phyloP scores from a whole-genome alignment of 257 asterid genomes.

The Salvia splendens region DNA sequence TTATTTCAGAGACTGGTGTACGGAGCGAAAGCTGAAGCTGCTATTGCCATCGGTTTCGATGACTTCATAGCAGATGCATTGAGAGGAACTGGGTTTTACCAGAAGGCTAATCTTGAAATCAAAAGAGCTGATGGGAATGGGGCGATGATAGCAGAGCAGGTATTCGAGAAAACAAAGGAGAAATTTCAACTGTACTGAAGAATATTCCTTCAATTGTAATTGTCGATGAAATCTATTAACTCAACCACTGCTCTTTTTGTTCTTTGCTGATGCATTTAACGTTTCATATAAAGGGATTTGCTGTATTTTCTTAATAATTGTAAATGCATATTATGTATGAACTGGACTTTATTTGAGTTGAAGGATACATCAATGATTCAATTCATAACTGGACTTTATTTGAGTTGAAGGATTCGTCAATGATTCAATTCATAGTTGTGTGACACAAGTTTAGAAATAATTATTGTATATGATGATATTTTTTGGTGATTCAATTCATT shows the following conservation, averaged over 20 bases:
- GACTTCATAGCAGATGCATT: conserved; percentile 95
- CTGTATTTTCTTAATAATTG: background rate
- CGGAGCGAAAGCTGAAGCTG: conserved; percentile 99
- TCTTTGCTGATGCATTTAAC: conserved; percentile 3
- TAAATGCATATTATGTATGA: no score
- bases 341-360: no score
- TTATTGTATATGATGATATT: no score
- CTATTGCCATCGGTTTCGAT: conserved; percentile 93
- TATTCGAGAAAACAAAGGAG: conserved; percentile 91
- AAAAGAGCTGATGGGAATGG: conserved; percentile 79
- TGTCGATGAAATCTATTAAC: background rate
- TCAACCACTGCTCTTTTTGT: conserved; percentile 18
- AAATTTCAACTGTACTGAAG: conserved; percentile 67
- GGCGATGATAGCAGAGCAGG: conserved; percentile 86
- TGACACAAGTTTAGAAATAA: no score
- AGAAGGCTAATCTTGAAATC: conserved; percentile 83
- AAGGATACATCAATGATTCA: no score
- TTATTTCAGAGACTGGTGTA: conserved; percentile 78
- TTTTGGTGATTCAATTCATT: no score
- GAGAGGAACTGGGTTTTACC: conserved; percentile 93
- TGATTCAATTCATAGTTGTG: no score
- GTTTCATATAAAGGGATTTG: background rate
- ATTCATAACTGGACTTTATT: no score
- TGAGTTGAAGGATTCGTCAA: no score
- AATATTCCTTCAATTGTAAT: conserved; percentile 25